Percentiles rank a stretch among this genome's conserved stretches.
Evolutionary conservation across 148 eudicot species (phyloP).

Genomic region (Diospyros lotus): DNA sequence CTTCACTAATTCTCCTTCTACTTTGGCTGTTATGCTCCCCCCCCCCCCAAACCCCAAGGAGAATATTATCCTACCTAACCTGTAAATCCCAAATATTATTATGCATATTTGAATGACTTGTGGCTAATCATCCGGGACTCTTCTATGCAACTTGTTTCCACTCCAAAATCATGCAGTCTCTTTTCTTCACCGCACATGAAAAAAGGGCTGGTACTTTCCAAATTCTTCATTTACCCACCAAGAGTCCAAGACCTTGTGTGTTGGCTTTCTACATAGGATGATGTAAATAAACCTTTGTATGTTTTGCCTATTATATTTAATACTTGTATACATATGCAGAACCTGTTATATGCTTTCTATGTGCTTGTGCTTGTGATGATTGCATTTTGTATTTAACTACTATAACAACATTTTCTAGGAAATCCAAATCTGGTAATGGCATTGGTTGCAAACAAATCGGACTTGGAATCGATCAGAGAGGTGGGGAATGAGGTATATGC

Average conservation of each 20-base stretch:
- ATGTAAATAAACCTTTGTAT: neutral
- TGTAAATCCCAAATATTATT: neutral
- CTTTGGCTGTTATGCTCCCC: neutral
- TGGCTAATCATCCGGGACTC: neutral
- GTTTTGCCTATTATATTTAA: neutral
- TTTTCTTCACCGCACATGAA: too few relatives aligned
- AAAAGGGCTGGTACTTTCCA: too few relatives aligned
- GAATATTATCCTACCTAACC: neutral
- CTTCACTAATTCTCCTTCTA: neutral
- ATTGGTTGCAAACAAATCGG: constrained; percentile 42
- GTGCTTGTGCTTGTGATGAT: neutral
- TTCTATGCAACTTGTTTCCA: too few relatives aligned
- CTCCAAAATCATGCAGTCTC: too few relatives aligned
- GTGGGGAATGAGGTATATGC: constrained; percentile 37
- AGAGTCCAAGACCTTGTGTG: neutral
- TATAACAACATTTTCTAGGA: constrained; percentile 18
- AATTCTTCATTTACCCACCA: too few relatives aligned
- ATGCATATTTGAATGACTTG: neutral
- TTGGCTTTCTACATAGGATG: neutral
- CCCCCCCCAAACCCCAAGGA: neutral
- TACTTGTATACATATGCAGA: neutral
- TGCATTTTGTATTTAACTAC: neutral
- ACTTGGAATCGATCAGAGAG: constrained; percentile 35
- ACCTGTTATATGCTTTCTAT: neutral
- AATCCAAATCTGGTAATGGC: constrained; percentile 35